Percentiles rank a stretch among this genome's conserved stretches.
Conservation (phyloP, 2,329 filamentous ascomycete species). For the Xylaria sp. region DNA sequence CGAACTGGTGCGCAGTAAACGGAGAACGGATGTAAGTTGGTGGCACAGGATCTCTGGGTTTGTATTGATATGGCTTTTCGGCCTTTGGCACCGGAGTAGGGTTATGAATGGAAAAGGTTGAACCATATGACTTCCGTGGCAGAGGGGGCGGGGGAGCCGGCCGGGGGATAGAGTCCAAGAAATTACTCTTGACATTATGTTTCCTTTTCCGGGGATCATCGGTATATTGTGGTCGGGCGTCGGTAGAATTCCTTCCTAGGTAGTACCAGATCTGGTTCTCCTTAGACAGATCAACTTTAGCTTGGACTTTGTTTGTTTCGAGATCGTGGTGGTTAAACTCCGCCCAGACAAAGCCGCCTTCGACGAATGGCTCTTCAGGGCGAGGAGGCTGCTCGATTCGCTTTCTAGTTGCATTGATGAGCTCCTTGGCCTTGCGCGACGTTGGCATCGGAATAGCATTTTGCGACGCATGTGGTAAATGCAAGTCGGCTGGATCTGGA, state of each 20-base stretch:
- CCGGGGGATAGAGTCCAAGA: conserved; percentile 74
- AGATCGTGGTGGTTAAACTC: conserved; percentile 77
- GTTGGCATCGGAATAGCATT: conserved; percentile 77
- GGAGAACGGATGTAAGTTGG: conserved; percentile 41
- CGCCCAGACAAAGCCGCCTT: conserved; percentile 76
- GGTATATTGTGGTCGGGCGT: conserved; percentile 90
- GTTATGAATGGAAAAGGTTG: conserved; percentile 43
- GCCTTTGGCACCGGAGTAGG: conserved; percentile 37
- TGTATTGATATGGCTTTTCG: conserved; percentile 51
- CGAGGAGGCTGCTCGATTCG: conserved; percentile 69
- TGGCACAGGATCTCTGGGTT: conserved; percentile 45
- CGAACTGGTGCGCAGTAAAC: conserved; percentile 53
- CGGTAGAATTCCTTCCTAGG: conserved; percentile 84
- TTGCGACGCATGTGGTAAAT: conserved; percentile 77
- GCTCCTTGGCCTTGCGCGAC: conserved; percentile 69
- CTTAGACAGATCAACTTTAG: conserved; percentile 76
- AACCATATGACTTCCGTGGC: conserved; percentile 45
- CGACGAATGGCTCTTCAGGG: conserved; percentile 73
- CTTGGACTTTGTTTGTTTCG: conserved; percentile 67
- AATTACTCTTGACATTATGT: conserved; percentile 76
- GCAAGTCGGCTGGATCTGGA: conserved; percentile 75
- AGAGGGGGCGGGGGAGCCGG: conserved; percentile 40
- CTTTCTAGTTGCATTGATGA: conserved; percentile 73
- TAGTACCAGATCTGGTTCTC: conserved; percentile 88
- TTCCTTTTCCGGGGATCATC: conserved; percentile 71